Base-by-base conservation (phyloP, 2,329 filamentous ascomycete genomes). In the Colletotrichum chlorophyti region DNA sequence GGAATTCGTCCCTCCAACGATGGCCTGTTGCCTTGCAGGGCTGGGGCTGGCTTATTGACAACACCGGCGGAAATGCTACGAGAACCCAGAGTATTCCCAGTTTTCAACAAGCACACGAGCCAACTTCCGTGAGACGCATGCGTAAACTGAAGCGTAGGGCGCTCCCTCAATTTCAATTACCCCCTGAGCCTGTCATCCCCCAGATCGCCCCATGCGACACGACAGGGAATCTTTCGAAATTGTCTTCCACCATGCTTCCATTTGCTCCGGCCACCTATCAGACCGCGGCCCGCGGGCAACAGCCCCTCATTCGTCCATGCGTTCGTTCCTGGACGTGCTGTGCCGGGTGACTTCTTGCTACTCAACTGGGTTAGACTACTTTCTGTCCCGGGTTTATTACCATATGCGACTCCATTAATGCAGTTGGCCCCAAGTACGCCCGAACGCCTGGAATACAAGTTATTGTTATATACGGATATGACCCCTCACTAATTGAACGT, bases 221-320 rank as follows among this genome's bases (percentile, higher is more conserved):
- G 31, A 21, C 26, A 59, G 38, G 43, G 38, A 45, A 45, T 27
- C 31, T 51, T 59, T 57, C 51, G 31, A 55, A 58, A 46, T 9
- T 21, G 37, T 8, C 51, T 59, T 57, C 57, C 43, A 57, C 45
- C 31, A 41, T 27, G 32, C 51, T 49, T 57, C 52, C 26, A 50
- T 21, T 41, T 32, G 45, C 43, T 50, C 29, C 38, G 40, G 45
- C 43, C n/a, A 23, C 55, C 50, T 55, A 55, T 59, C 43, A 50
- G 21, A 45, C n/a, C n/a, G 23, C 45, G 37, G 38, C 38, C 21
- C 38, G 15, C 32, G 9, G 21, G 15, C 14, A 9, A 23, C 57
- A 15, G n/a, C 15, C 29, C 50, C 31, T 29, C 50, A 29, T 32
- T 38, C 4, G 9, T 26, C 15, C 31, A 49, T 38, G 51, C 51